Evolutionary conservation across 2,329 filamentous ascomycete species (phyloP).

Genomic region (Pyricularia grisea): DNA sequence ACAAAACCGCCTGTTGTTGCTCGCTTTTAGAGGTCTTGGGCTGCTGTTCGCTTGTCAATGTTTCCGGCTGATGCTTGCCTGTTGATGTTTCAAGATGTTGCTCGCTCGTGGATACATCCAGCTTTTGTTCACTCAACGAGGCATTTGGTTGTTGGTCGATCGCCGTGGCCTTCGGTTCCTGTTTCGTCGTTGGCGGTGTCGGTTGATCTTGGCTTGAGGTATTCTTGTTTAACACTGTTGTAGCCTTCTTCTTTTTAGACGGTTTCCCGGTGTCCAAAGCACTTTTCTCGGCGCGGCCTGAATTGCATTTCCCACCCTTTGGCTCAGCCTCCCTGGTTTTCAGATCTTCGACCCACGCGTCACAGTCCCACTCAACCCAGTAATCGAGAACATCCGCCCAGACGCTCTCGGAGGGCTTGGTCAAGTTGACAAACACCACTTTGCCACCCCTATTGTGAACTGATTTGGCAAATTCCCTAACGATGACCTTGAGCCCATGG

Average conservation of each 20-base stretch:
- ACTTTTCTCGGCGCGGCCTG: neutral
- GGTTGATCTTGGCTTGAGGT: neutral
- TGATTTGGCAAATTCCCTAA: conserved; percentile 62
- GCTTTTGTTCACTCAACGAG: neutral
- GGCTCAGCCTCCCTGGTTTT: conserved; percentile 36
- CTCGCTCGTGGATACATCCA: neutral
- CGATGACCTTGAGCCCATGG: conserved; percentile 61
- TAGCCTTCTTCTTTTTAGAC: neutral
- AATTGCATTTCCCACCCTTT: neutral
- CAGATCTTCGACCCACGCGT: conserved; percentile 60
- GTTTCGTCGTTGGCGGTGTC: neutral
- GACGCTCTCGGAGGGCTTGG: conserved; percentile 60
- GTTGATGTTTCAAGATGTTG: neutral
- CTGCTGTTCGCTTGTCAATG: neutral
- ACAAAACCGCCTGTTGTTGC: neutral
- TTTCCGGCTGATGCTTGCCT: neutral
- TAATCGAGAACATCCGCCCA: conserved; percentile 69
- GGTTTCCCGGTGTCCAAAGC: neutral
- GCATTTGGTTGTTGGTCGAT: neutral
- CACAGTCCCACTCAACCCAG: conserved; percentile 67
- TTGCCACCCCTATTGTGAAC: conserved; percentile 59
- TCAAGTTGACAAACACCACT: conserved; percentile 65
- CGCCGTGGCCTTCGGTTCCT: neutral
- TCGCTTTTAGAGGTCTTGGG: neutral
- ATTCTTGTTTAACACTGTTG: neutral